Conservation (phyloP, 768 basidiomycete species). For the Nevesoporus exiguus region DNA sequence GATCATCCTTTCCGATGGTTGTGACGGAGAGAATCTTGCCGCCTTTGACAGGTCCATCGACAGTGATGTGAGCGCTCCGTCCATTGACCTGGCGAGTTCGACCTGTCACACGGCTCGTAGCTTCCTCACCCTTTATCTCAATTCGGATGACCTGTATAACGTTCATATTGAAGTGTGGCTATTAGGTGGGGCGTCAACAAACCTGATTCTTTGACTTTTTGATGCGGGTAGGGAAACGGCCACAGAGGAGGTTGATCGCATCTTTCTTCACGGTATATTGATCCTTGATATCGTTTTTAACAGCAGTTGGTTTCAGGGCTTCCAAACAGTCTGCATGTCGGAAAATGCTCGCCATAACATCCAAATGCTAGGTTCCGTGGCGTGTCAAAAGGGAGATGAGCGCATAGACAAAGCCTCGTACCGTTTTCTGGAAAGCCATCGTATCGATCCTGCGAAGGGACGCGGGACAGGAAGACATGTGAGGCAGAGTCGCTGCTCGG, state of each 20-base stretch:
- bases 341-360: constrained; percentile 44
- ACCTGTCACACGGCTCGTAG: constrained; percentile 9
- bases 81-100: constrained; percentile 33
- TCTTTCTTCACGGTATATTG: constrained; percentile 29
- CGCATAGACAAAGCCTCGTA: constrained; percentile 20
- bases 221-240: constrained; percentile 45
- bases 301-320: constrained; percentile 42
- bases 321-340: constrained; percentile 46
- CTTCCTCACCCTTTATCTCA: constrained; percentile 7
- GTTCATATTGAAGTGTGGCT: background rate
- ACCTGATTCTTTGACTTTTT: constrained; percentile 39
- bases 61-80: constrained; percentile 33
- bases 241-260: constrained; percentile 33
- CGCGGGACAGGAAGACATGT: constrained; percentile 17
- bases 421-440: constrained; percentile 27
- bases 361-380: constrained; percentile 35
- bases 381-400: background rate
- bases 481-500: constrained; percentile 29
- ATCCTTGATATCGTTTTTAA: constrained; percentile 40
- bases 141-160: constrained; percentile 19
- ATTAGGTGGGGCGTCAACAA: constrained; percentile 8
- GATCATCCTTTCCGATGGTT: constrained; percentile 51
- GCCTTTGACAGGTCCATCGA: constrained; percentile 22
- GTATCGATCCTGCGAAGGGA: constrained; percentile 23
- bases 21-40: constrained; percentile 34